A percentile compares a stretch with the other conserved stretches of the same genome.
Conservation (phyloP, 352 stramenopile genomes). For the Halophytophthora polymorphica region DNA sequence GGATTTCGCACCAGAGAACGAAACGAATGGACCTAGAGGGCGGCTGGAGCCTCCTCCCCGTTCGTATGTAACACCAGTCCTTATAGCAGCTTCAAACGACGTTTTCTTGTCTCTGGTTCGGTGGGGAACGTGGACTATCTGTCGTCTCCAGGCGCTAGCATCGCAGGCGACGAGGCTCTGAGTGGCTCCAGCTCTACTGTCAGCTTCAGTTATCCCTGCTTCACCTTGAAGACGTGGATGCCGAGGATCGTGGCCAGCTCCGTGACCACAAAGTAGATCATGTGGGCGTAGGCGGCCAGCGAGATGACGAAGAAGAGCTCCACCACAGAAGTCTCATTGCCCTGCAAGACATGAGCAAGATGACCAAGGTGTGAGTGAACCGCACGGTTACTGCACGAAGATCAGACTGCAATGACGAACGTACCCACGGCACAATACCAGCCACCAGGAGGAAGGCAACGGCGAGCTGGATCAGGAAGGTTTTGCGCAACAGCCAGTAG, state of each 20-base stretch:
- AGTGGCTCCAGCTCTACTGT: too few relatives aligned
- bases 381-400: background rate
- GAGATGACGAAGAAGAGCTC: slow-evolving; percentile 80
- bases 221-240: slow-evolving; percentile 84
- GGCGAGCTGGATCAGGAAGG: slow-evolving; percentile 59
- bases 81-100: too few relatives aligned
- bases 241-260: slow-evolving; percentile 73
- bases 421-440: slow-evolving; percentile 71
- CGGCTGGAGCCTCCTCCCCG: too few relatives aligned
- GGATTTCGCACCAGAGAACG: too few relatives aligned
- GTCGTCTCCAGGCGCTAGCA: too few relatives aligned
- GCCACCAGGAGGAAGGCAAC: slow-evolving; percentile 65
- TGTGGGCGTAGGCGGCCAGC: slow-evolving; percentile 66
- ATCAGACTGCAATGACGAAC: slow-evolving; percentile 13
- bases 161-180: too few relatives aligned
- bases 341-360: slow-evolving; percentile 26
- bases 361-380: background rate
- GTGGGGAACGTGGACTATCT: too few relatives aligned
- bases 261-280: slow-evolving; percentile 79
- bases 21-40: too few relatives aligned
- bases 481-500: slow-evolving; percentile 85
- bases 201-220: slow-evolving; percentile 50
- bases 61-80: too few relatives aligned
- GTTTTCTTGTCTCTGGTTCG: too few relatives aligned
- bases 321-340: slow-evolving; percentile 61